Evolutionary conservation across 805 yeast species (phyloP), one percentile per base, ranked within the genome.

Genomic region (Saturnispora saitoi): DNA sequence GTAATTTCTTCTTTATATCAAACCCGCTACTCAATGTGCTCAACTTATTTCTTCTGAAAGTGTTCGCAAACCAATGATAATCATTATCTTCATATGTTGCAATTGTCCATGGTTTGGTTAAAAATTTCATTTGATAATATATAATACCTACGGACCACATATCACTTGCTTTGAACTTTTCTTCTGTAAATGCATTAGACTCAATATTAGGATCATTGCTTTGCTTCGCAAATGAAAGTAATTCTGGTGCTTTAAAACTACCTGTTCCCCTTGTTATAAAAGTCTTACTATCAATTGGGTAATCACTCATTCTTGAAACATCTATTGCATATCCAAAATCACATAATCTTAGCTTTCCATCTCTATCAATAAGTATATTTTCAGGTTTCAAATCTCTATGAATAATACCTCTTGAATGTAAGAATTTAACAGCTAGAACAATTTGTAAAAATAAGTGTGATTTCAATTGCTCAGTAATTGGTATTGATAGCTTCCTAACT

Each of bases 331-430:
- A 76, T 3, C 81, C 80, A 55, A 77, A 77, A 56, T 77, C 82
- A 20, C 70, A 63, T 40, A 76, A 64, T 45, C 72, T 70, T 34
- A 77, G 61, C 11, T 59, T 60, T 3, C 82, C 82, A 12, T 61
- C 54, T 9, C 56, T 58, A 54, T 71, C 78, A 39, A 77, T 69
- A 20, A 77, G 57, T 39, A 72, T 66, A 58, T 77, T 77, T 51
- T 77, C 81, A 2, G 81, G 81, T 54, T 77, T 77, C 41, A 77
- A 60, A 53, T 77, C 82, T 22, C 81, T 54, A 55, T 77, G 82
- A 8, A 66, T 73, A 3, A 77, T 69, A 12, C 63, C 59, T 14
- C 65, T 60, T 7, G 60, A 51, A 56, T 77, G 82, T 17, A 77
- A 58, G 48, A 58, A 72, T 43, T 67, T 63, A 20, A 76, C 76